phyloP scores from a whole-genome alignment of 805 yeast genomes.

The Saccharomycopsis malanga region DNA sequence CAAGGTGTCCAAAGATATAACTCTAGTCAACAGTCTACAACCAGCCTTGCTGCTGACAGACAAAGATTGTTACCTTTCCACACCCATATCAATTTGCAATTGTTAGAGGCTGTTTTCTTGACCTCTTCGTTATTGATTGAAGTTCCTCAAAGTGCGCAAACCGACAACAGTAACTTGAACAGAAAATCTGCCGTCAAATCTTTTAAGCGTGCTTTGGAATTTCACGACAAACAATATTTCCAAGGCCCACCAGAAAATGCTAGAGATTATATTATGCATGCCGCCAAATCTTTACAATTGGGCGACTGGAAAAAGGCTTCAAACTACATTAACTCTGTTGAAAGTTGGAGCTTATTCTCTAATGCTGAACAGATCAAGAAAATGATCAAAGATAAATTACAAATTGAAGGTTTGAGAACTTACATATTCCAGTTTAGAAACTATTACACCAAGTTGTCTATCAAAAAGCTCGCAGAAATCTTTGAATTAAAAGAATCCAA shows the following conservation, averaged over 20 bases:
- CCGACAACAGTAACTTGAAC: conserved; percentile 43
- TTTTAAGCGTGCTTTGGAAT: conserved; percentile 84
- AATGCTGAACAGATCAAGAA: conserved; percentile 57
- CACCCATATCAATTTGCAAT: conserved; percentile 94
- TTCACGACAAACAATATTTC: conserved; percentile 88
- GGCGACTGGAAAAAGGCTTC: conserved; percentile 86
- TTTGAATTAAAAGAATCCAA: conserved; percentile 55
- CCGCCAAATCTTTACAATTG: conserved; percentile 78
- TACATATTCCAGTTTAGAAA: conserved; percentile 79
- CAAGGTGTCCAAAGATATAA: conserved; percentile 77
- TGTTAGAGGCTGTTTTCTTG: conserved; percentile 88
- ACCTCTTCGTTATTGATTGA: conserved; percentile 86
- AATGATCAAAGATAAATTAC: conserved; percentile 74
- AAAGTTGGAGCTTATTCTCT: conserved; percentile 79
- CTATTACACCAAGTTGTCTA: conserved; percentile 67
- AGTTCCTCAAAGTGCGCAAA: conserved; percentile 82
- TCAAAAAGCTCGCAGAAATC: conserved; percentile 53
- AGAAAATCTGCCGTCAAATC: conserved; percentile 66
- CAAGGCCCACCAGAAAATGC: conserved; percentile 98
- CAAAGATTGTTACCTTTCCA: conserved; percentile 93
- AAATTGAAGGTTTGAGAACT: conserved; percentile 88
- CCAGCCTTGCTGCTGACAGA: conserved; percentile 45
- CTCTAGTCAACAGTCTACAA: conserved; percentile 25
- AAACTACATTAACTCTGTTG: conserved; percentile 64
- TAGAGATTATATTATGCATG: conserved; percentile 86